Conservation (phyloP, 768 basidiomycete genomes). For the Agaricus sinodeliciosus region DNA sequence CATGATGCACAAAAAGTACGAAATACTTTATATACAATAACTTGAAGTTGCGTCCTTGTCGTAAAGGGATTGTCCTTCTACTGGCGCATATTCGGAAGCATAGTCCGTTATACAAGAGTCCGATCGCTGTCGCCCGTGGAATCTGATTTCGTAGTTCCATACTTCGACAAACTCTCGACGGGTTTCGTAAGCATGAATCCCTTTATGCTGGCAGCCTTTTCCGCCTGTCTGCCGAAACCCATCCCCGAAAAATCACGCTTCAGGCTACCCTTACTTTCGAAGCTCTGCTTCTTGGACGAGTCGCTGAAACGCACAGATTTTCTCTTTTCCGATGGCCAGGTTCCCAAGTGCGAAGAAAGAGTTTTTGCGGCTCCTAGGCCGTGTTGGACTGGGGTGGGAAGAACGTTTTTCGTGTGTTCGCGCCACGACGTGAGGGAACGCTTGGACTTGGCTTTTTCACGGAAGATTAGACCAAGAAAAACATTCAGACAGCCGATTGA, state of each 20-base stretch:
- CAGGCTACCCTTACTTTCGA: slow-evolving; percentile 23
- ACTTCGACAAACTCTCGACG: slow-evolving; percentile 22
- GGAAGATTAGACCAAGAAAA: slow-evolving; percentile 74
- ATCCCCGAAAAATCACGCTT: slow-evolving; percentile 7
- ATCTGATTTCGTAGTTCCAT: slow-evolving; percentile 6
- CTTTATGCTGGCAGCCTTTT: slow-evolving; percentile 66
- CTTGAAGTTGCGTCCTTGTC: too few relatives aligned
- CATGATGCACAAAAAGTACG: too few relatives aligned
- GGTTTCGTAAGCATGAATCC: slow-evolving; percentile 36
- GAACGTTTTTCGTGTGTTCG: slow-evolving; percentile 45
- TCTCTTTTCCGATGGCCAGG: slow-evolving; percentile 7
- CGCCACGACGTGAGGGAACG: slow-evolving; percentile 68
- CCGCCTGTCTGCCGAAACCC: slow-evolving; percentile 78
- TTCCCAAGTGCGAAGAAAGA: slow-evolving; percentile 1
- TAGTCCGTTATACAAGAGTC: not conserved
- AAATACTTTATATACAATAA: too few relatives aligned
- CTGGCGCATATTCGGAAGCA: not conserved
- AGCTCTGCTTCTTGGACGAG: slow-evolving; percentile 9
- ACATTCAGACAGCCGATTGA: slow-evolving; percentile 80
- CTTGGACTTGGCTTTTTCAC: slow-evolving; percentile 54
- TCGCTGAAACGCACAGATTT: slow-evolving; percentile 7
- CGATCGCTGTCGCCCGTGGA: not conserved
- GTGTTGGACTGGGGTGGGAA: slow-evolving; percentile 35
- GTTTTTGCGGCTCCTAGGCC: slow-evolving; percentile 16
- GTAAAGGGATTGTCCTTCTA: too few relatives aligned